Conservation (phyloP, 345 rosid species). For the Euphorbia lathyris region DNA sequence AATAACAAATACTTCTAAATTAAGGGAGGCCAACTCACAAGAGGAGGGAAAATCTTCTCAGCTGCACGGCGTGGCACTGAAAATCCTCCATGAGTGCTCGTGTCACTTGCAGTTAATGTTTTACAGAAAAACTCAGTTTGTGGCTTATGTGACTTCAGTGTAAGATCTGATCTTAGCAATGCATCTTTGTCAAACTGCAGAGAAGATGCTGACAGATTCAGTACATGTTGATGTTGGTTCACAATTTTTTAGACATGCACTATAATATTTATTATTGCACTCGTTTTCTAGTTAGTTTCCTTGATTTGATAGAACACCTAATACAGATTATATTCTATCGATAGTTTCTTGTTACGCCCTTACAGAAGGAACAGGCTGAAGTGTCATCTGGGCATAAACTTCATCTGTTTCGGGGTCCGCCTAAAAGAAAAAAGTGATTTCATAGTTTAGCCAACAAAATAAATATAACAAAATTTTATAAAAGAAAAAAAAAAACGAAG, state of each 20-base stretch:
- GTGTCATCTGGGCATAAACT: constrained; percentile 97
- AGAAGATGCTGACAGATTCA: constrained; percentile 25
- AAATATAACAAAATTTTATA: not conserved
- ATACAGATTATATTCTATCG: constrained; percentile 10
- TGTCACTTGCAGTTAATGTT: constrained; percentile 94
- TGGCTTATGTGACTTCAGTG: constrained; percentile 63
- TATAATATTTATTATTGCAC: not conserved
- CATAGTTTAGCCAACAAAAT: not conserved
- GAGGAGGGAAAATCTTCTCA: constrained; percentile 88
- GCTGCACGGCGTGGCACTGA: constrained; percentile 97
- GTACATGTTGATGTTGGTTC: constrained; percentile 13
- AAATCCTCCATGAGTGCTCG: constrained; percentile 98
- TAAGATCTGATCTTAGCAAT: constrained; percentile 78
- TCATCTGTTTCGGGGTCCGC: constrained; percentile 96
- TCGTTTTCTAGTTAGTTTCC: constrained; percentile 7
- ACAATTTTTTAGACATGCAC: not conserved
- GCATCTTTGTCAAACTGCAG: constrained; percentile 91
- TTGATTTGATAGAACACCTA: constrained; percentile 15
- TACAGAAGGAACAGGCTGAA: constrained; percentile 77
- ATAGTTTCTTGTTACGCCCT: constrained; percentile 26
- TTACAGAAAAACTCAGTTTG: constrained; percentile 91
- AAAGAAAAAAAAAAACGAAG: not conserved
- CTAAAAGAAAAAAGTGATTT: constrained; percentile 41
- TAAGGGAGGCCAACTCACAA: constrained; percentile 41
- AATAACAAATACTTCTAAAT: not conserved